phyloP scores from a whole-genome alignment of 225 moss, liverwort and hornwort genomes.

The Asterella californica region DNA sequence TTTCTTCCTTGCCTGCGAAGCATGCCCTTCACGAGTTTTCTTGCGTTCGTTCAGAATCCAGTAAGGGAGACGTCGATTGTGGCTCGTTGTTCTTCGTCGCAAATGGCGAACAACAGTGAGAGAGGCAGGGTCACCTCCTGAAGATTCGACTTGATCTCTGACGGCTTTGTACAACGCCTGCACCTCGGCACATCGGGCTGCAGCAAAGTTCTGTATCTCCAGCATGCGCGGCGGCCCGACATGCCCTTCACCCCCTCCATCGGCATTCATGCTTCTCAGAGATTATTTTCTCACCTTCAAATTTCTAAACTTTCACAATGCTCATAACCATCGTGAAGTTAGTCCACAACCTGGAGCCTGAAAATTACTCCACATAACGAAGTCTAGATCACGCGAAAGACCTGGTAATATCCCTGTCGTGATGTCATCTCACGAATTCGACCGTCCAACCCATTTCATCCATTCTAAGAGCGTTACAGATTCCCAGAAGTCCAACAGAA shows the following conservation, averaged over 20 bases:
- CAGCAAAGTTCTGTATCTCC: slow-evolving; percentile 73
- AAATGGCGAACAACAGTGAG: slow-evolving; percentile 57
- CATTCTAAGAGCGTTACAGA: too few species aligned
- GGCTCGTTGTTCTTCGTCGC: slow-evolving; percentile 82
- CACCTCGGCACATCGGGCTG: slow-evolving; percentile 65
- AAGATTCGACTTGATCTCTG: slow-evolving; percentile 26
- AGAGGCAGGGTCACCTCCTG: slow-evolving; percentile 16
- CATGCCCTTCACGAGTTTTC: slow-evolving; percentile 20
- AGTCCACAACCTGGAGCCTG: not conserved
- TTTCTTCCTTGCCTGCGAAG: not conserved
- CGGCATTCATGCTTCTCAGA: not conserved
- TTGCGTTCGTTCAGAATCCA: slow-evolving; percentile 42
- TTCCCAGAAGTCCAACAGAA: too few species aligned
- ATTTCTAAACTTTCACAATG: not conserved
- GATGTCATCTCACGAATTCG: too few species aligned
- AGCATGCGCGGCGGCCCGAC: slow-evolving; percentile 71
- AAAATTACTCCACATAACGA: too few species aligned
- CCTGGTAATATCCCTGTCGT: too few species aligned
- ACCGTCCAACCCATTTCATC: too few species aligned
- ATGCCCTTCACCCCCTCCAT: slow-evolving; percentile 20
- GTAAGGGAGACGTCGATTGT: slow-evolving; percentile 72
- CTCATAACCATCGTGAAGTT: not conserved
- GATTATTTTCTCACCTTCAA: not conserved
- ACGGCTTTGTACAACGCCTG: slow-evolving; percentile 52
- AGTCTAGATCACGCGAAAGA: too few species aligned